Conservation (phyloP, 2,329 filamentous ascomycete genomes). For the Sporothrix globosa region DNA sequence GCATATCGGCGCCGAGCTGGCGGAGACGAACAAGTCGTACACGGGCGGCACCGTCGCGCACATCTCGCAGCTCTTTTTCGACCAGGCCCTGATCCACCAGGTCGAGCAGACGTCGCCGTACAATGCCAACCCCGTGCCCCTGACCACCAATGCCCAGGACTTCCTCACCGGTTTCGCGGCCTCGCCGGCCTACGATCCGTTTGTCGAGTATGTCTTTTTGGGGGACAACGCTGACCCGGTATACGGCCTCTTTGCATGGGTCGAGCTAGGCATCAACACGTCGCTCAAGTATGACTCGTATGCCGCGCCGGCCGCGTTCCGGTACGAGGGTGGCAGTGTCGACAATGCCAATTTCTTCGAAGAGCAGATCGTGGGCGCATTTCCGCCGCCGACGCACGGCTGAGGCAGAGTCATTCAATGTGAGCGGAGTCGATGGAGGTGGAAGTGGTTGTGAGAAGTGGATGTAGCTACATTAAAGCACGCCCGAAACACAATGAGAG, state of each 20-base stretch:
- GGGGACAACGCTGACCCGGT: constrained; percentile 49
- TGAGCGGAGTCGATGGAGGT: not conserved
- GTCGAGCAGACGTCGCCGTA: constrained; percentile 56
- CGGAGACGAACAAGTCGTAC: constrained; percentile 46
- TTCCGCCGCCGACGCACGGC: constrained; percentile 9
- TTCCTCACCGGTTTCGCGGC: constrained; percentile 50
- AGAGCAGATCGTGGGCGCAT: not conserved
- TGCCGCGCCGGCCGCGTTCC: constrained; percentile 30
- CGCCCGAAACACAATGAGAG: not conserved
- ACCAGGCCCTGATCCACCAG: constrained; percentile 55
- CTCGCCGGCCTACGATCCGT: constrained; percentile 45
- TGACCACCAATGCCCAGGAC: constrained; percentile 54
- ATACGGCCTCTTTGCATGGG: constrained; percentile 58
- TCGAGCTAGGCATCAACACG: constrained; percentile 53
- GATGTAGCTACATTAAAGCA: too few species aligned
- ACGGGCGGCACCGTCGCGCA: constrained; percentile 54
- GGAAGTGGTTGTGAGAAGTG: not conserved
- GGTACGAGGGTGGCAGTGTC: constrained; percentile 33
- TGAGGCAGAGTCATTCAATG: not conserved
- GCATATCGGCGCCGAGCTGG: constrained; percentile 43
- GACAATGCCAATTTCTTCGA: constrained; percentile 28
- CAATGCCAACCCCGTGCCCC: constrained; percentile 45
- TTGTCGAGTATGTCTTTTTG: constrained; percentile 60
- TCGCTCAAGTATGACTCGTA: constrained; percentile 34
- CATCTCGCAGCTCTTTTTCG: constrained; percentile 64